Base-by-base conservation (phyloP, 345 rosid genomes). In the Aurinia saxatilis region DNA sequence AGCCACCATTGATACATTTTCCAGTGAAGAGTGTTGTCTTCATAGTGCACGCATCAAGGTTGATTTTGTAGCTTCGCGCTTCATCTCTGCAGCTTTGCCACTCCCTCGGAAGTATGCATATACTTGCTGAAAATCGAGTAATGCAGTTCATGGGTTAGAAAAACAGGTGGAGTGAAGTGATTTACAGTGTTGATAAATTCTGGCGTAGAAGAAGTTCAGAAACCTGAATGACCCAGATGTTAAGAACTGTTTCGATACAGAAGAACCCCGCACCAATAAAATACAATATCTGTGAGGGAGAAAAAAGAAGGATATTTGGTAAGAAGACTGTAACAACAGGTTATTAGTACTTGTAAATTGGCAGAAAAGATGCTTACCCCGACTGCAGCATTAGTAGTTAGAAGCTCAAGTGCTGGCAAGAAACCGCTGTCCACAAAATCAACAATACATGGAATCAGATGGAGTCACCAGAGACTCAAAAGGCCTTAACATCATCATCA, bases 151-250 rank as follows among this genome's bases (percentile, higher is more conserved):
- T 42, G 66, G 23, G 47, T 68, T 45, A 45, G 50, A 27, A 37
- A 53, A 63, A 29, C 36, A 14, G 36, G 45, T 9, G 29, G 41
- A n/a, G 27, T 7, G 7, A 54, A 27, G 56, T 18, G 15, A 51
- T 41, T 13, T 17, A 38, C 34, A n/a, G 17, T 23, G 55, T 44
- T 35, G 21, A 70, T 25, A 23, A 21, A 14, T 51, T 38, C 41
- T 27, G 27, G 39, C 25, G 56, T 18, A 57, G 63, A 31, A 13
- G 31, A 54, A 56, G 40, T 63, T 73, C 23, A 50, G 38, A 54
- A 47, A 92, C 99, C 99, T 89, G 96, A 67, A 88, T 83, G 77
- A 95, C 99, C 99, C 99, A 95, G 65, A 95, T 71, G 73, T 96
- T 95, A 77, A 90, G 78, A 48, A 83, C 21, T 29, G 96, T 83